Base-by-base conservation (phyloP, 768 basidiomycete species). In the Coprinopsis marcescibilis region DNA sequence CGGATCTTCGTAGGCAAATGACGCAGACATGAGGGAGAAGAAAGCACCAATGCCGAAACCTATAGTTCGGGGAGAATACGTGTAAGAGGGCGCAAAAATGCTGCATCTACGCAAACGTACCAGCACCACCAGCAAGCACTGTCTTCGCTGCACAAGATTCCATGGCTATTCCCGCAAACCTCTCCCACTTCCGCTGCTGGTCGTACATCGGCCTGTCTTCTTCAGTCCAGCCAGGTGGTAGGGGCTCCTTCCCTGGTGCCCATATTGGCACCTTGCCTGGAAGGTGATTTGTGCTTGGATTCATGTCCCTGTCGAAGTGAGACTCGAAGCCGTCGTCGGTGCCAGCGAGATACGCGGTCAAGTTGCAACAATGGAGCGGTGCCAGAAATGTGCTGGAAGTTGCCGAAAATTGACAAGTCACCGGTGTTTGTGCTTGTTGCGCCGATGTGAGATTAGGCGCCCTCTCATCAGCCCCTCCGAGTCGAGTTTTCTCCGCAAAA, bases 1-100 rank as follows among this genome's bases (percentile, higher is more conserved):
- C 10, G 94, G 93, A 62, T 97, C 94, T 63, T 97, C 95, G 61
- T 96, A 95, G 26, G 86, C 85, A 62, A 98, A 94, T 23, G 92
- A 90, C 15, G 92, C 74, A 26, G 89, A 90, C 95, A 98, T 97
- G 49, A 97, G 75, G 1, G 92, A 91, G 69, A 98, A 90, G 73
- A 97, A 93, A 25, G 85, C 93, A 49, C 95, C 95, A 34, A 96
- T 77, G 10, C 78, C 94, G 55, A 98, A 82, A 38, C 95, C 94
- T 96, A 43, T 21, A 23, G 11, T 25, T 8, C 49, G 30, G 29
- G 41, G 30, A 15, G 20, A 36, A 32, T 39, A 54, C 15, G 26
- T 21, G 52, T 37, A 7, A 7, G 8, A 17, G 24, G 21, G 4
- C 47, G 36, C 29, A 33, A 40, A 39, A 45, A 37, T 15, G 19